Evolutionary conservation across 441 rosid species (phyloP), one percentile per base, ranked within the genome.

Genomic region (Arabidopsis lyrata): DNA sequence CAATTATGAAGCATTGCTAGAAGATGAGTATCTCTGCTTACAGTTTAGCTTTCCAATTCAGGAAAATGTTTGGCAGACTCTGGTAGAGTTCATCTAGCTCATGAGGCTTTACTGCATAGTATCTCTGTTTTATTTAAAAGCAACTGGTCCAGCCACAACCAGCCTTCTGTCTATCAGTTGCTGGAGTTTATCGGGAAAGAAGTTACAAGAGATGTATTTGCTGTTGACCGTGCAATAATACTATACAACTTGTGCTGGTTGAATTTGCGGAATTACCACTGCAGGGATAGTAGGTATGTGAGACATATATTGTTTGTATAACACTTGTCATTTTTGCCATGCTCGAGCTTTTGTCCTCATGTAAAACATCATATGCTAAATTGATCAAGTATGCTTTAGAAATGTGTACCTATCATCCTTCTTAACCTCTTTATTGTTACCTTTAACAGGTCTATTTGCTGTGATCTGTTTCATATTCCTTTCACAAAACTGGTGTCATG

Each of bases 181-280:
- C 86, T 90, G 82, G 88, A 88, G 75, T 80, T 87, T 77, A 81
- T 91, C 52, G 91, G 84, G 42, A 83, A 83, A 76, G 96, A 95
- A 73, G 73, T 80, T 52, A 29, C 76, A 22, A 83, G 81, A 55
- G 94, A 91, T 83, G 70, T 81, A 50, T 87, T 96, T 60, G 88
- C 89, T 45, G 68, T 90, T 78, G 97, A 96, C 72, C 93, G 87
- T 60, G 97, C 94, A 50, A 77, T 78, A 58, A 59, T 88, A 57
- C 90, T 96, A 62, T 90, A 87, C 83, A 62, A 70, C 45, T 63
- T 90, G 61, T 83, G 92, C 79, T 88, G 92, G 97, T 79, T 86
- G 47, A 80, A 78, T 75, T 71, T 96, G 83, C 81, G 82, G 82
- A 76, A 75, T 73, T 84, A 80, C 74, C 65, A 39, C 66, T 81